These are phyloP conservation scores for Saturnispora silvae DNA, from an alignment of 805 yeast genomes.

Conservation along the genomic window DNA sequence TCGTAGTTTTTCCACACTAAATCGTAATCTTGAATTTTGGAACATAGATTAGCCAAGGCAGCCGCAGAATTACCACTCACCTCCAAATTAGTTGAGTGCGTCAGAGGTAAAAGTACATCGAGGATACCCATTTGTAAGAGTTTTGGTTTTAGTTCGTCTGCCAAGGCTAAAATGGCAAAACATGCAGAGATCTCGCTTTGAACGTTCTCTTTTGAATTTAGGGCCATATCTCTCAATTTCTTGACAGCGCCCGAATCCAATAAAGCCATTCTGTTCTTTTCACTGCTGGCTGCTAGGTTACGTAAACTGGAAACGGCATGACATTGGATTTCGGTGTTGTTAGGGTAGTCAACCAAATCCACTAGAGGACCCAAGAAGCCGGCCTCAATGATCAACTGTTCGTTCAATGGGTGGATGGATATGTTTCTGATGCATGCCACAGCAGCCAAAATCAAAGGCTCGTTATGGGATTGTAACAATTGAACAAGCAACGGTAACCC, in stretches of 20 bases:
- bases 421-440: slow-evolving; percentile 97
- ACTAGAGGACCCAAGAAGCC: slow-evolving; percentile 92
- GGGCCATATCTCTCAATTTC: slow-evolving; percentile 80
- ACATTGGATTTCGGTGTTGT: slow-evolving; percentile 93
- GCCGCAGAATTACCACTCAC: slow-evolving; percentile 99
- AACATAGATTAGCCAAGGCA: slow-evolving; percentile 89
- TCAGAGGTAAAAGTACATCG: slow-evolving; percentile 84
- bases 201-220: slow-evolving; percentile 79
- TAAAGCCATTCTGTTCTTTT: slow-evolving; percentile 82
- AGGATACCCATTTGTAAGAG: slow-evolving; percentile 75
- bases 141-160: slow-evolving; percentile 85
- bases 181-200: slow-evolving; percentile 96
- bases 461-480: slow-evolving; percentile 77
- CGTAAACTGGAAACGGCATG: slow-evolving; percentile 95
- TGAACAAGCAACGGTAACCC: slow-evolving; percentile 92
- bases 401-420: slow-evolving; percentile 93
- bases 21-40: slow-evolving; percentile 76
- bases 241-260: slow-evolving; percentile 93
- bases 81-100: slow-evolving; percentile 79
- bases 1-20: slow-evolving; percentile 79
- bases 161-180: slow-evolving; percentile 90
- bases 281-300: slow-evolving; percentile 91
- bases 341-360: slow-evolving; percentile 67
- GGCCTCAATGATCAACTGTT: slow-evolving; percentile 90
- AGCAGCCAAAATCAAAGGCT: slow-evolving; percentile 88